Evolutionary conservation across 2,329 filamentous ascomycete genomes (phyloP).

Genomic region (Rutstroemia sp.): DNA sequence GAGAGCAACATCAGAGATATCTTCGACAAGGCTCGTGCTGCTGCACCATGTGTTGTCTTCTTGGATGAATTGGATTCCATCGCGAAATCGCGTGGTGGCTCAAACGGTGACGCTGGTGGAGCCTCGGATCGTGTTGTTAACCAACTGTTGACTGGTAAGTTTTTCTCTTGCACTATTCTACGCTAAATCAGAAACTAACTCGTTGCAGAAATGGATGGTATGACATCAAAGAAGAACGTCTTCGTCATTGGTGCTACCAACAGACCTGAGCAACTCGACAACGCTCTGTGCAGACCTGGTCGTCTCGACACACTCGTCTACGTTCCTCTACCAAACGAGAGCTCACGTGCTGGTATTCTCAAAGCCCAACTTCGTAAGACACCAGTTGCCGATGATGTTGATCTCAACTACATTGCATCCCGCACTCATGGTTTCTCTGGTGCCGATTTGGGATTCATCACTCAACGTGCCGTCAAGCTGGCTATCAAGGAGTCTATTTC

Average conservation of each 20-base stretch:
- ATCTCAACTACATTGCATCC: constrained; percentile 85
- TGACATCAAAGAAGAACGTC: constrained; percentile 99
- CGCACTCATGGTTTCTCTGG: constrained; percentile 99
- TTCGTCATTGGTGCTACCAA: constrained; percentile 99
- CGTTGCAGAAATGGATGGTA: constrained; percentile 84
- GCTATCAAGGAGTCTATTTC: constrained; percentile 97
- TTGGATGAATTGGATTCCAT: constrained; percentile 98
- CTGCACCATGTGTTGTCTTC: constrained; percentile 97
- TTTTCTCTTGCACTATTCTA: not conserved
- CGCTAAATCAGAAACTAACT: constrained; percentile 34
- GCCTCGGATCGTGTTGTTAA: constrained; percentile 99
- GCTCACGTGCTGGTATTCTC: constrained; percentile 81
- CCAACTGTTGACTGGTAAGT: constrained; percentile 89
- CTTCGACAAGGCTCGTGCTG: constrained; percentile 98
- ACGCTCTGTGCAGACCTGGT: constrained; percentile 93
- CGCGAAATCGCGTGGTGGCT: constrained; percentile 97
- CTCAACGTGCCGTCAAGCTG: constrained; percentile 97
- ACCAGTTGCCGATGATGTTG: constrained; percentile 78
- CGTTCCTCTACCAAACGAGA: constrained; percentile 90
- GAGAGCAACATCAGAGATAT: constrained; percentile 99
- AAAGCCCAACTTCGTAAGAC: constrained; percentile 98
- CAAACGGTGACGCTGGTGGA: constrained; percentile 90
- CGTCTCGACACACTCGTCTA: constrained; percentile 99
- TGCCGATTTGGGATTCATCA: constrained; percentile 98
- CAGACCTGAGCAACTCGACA: constrained; percentile 96